phyloP scores from a whole-genome alignment of 1,284 basidiomycete genomes.

The Microbotryomycetes sp. region DNA sequence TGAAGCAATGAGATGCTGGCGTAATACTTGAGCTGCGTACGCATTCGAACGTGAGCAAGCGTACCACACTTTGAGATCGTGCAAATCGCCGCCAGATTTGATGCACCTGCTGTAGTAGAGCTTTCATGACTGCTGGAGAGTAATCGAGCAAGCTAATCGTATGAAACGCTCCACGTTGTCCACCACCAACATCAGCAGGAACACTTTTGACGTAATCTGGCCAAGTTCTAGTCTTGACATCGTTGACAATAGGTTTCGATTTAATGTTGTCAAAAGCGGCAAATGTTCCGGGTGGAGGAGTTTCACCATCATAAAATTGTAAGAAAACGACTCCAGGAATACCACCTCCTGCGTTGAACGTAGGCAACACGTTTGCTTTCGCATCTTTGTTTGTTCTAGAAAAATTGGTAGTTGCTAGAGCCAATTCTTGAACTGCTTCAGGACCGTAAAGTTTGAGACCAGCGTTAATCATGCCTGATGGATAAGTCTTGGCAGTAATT shows the following conservation, averaged over 20 bases:
- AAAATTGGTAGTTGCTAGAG: constrained; percentile 4
- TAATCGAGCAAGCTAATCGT: constrained; percentile 33
- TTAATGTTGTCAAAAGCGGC: constrained; percentile 16
- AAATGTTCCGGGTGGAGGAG: constrained; percentile 23
- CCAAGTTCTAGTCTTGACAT: constrained; percentile 31
- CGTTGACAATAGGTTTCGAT: constrained; percentile 21
- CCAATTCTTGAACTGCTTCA: constrained; percentile 3
- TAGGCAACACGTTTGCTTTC: constrained; percentile 5
- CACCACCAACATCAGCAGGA: constrained; percentile 22
- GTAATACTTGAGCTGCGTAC: constrained; percentile 11
- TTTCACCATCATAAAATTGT: constrained; percentile 33
- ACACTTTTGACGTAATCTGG: constrained; percentile 25
- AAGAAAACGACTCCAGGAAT: constrained; percentile 22
- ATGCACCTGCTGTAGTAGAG: constrained; percentile 16
- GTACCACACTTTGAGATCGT: too few relatives aligned
- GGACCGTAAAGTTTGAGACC: constrained; percentile 4
- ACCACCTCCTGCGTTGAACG: constrained; percentile 7
- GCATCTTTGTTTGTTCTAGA: constrained; percentile 6
- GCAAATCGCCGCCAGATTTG: too few relatives aligned
- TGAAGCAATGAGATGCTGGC: constrained; percentile 32
- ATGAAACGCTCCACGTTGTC: constrained; percentile 34
- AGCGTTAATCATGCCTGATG: constrained; percentile 11
- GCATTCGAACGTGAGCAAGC: too few relatives aligned
- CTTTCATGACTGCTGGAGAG: constrained; percentile 29
- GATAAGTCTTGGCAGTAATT: constrained; percentile 10